Evolutionary conservation across 177 flowering plant genomes (phyloP), one percentile per base, ranked within the genome.

Genomic region (Tripterygium wilfordii): DNA sequence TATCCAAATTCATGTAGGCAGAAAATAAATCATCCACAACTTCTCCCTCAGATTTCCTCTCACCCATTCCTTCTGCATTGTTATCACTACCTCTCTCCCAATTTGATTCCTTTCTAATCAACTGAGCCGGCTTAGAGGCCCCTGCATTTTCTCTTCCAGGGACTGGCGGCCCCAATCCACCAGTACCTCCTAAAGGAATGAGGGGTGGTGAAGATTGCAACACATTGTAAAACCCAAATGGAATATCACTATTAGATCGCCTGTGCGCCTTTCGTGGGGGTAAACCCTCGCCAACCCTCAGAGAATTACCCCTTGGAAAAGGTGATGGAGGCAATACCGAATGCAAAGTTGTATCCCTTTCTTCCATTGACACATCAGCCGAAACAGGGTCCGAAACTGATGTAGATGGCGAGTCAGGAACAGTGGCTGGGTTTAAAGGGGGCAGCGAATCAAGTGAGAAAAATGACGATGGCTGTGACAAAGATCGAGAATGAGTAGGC

Each of bases 1-100:
- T 70, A 45, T 89, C 95, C 62, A 91, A 65, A 72, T 85, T 88
- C 85, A 91, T 78, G 37, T 81, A 91, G 0, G 89, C 79, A 23
- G 87, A 74, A 48, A 90, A 72, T 46, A 87, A 41, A 35, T 87
- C 98, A 57, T 88, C 98, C 18, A 68, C 72, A n/a, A 64, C 80
- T 49, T 85, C 96, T 27, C 85, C 88, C 61, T 88, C 95, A 1
- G 88, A 58, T 56, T 70, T 80, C 68, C 72, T 79, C 64, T 85
- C 89, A 22, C 80, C 82, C 70, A 58, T 62, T 16, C 82, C 84
- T 58, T 82, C 97, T 2, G 57, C 64, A 54, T 50, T 73, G 48
- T 19, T 36, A 43, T 64, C 66, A 10, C 57, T 56, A 35, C 66
- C 66, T 50, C 59, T 69, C 18, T 79, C 88, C 82, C 82, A 78